Conservation (phyloP, 805 yeast genomes). For the Metschnikowia chrysomelidarum region DNA sequence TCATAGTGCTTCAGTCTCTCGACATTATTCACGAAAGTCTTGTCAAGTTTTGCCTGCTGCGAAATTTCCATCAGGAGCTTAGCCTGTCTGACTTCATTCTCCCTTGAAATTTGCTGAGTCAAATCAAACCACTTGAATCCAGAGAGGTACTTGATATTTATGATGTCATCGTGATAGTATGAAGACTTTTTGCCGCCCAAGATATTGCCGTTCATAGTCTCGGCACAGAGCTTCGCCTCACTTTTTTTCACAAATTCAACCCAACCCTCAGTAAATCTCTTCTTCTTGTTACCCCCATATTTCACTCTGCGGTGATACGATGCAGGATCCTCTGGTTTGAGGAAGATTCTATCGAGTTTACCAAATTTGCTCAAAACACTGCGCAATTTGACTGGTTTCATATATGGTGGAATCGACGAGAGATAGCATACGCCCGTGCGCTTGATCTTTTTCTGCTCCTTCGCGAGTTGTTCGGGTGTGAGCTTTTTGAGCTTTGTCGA, state of each 20-base stretch:
- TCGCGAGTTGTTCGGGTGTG: constrained; percentile 52
- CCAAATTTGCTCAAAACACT: constrained; percentile 83
- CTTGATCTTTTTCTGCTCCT: constrained; percentile 53
- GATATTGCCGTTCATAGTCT: constrained; percentile 81
- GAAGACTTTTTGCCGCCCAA: constrained; percentile 91
- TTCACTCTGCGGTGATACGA: constrained; percentile 67
- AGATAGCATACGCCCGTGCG: constrained; percentile 92
- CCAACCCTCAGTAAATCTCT: constrained; percentile 93
- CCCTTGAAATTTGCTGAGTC: constrained; percentile 89
- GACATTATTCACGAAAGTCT: constrained; percentile 76
- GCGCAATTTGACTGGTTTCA: constrained; percentile 91
- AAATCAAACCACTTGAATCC: constrained; percentile 95
- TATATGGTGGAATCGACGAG: constrained; percentile 90
- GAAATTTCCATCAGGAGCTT: constrained; percentile 85
- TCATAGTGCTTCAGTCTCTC: constrained; percentile 81
- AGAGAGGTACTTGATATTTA: constrained; percentile 84
- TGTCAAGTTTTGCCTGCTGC: constrained; percentile 84
- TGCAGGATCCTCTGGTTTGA: constrained; percentile 79
- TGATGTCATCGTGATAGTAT: constrained; percentile 89
- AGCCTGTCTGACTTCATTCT: constrained; percentile 83
- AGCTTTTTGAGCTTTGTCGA: constrained; percentile 50
- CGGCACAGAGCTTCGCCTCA: constrained; percentile 86
- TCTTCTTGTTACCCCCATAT: constrained; percentile 89
- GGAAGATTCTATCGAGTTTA: constrained; percentile 76
- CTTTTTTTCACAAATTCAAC: constrained; percentile 81